A percentile compares a stretch with the other conserved stretches of the same genome.
These are phyloP conservation scores for Scleromitrula shiraiana DNA, from an alignment of 2,329 filamentous ascomycete genomes.

Conservation along the genomic window DNA sequence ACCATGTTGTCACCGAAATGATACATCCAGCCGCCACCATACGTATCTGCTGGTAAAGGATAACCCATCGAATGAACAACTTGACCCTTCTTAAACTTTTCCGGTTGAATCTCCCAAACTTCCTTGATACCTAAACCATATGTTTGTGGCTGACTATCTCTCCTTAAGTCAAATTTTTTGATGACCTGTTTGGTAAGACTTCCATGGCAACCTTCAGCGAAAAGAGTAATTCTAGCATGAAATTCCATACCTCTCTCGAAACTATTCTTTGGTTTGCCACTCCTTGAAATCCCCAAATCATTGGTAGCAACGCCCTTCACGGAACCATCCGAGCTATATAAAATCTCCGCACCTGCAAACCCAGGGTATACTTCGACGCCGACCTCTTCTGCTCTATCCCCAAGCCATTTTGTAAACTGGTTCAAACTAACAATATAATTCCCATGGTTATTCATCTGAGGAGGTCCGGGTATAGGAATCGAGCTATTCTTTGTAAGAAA, in stretches of 20 bases:
- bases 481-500: conserved; percentile 78
- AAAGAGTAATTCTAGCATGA: conserved; percentile 81
- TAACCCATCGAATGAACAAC: conserved; percentile 90
- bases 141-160: conserved; percentile 87
- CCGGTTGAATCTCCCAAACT: conserved; percentile 91
- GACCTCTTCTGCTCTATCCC: conserved; percentile 89
- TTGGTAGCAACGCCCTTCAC: conserved; percentile 95
- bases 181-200: conserved; percentile 91
- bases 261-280: conserved; percentile 77
- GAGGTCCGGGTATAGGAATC: conserved; percentile 77
- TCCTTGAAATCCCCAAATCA: conserved; percentile 75
- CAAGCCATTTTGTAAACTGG: conserved; percentile 91
- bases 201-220: conserved; percentile 92
- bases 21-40: conserved; percentile 98
- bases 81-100: conserved; percentile 82
- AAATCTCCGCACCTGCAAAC: conserved; percentile 86
- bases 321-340: conserved; percentile 79
- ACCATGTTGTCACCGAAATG: conserved; percentile 98
- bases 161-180: conserved; percentile 84
- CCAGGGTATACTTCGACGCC: conserved; percentile 95
- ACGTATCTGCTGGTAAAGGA: conserved; percentile 78
- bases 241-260: conserved; percentile 99
- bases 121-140: conserved; percentile 94
- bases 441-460: conserved; percentile 96
- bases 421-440: conserved; percentile 97